Conservation (phyloP, 805 yeast species). For the Wickerhamiella galacta region DNA sequence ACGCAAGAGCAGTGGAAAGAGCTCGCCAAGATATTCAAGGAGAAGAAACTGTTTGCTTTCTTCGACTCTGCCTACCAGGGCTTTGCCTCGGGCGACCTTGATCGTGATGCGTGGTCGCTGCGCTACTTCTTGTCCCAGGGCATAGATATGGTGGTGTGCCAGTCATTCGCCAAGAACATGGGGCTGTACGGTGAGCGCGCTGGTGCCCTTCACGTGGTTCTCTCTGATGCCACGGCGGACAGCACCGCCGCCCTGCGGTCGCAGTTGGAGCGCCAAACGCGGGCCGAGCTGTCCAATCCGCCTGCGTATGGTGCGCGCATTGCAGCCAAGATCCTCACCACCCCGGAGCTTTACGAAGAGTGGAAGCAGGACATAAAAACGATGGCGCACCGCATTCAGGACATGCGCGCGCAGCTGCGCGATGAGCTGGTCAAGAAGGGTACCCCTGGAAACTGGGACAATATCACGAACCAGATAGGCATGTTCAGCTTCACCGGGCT, state of each 20-base stretch:
- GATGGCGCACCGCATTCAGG: constrained; percentile 70
- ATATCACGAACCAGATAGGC: constrained; percentile 79
- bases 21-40: constrained; percentile 45
- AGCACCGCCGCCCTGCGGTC: constrained; percentile 46
- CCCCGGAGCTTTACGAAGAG: constrained; percentile 48
- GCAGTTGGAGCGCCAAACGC: constrained; percentile 57
- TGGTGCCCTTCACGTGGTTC: constrained; percentile 73
- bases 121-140: constrained; percentile 34
- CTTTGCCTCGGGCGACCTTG: constrained; percentile 78
- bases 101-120: constrained; percentile 70
- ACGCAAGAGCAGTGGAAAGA: constrained; percentile 61
- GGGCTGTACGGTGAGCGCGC: constrained; percentile 97
- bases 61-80: constrained; percentile 97
- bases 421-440: constrained; percentile 35
- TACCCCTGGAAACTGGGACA: constrained; percentile 90
- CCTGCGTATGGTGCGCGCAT: constrained; percentile 93
- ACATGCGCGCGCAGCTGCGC: constrained; percentile 60
- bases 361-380: constrained; percentile 75
- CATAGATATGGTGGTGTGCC: constrained; percentile 62
- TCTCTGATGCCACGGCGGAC: constrained; percentile 21
- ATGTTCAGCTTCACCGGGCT: constrained; percentile 95
- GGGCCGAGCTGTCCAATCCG: constrained; percentile 83
- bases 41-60: constrained; percentile 53
- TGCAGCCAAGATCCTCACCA: constrained; percentile 56
- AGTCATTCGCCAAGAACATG: constrained; percentile 90